Evolutionary conservation across 768 basidiomycete genomes (phyloP), one percentile per base, ranked within the genome.

Genomic region (Boletus sp.): DNA sequence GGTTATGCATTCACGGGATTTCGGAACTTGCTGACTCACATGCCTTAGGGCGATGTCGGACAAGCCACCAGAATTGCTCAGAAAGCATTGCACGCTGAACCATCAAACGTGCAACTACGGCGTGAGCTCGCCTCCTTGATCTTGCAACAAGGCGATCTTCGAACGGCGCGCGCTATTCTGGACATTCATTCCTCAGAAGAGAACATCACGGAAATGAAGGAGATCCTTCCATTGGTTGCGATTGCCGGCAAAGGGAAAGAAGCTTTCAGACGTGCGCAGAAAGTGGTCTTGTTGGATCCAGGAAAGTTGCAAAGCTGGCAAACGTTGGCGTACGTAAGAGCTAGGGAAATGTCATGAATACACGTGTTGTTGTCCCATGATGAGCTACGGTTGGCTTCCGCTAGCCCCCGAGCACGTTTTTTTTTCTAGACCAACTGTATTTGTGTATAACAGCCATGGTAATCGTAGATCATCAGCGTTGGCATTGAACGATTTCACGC

Each of bases 11-110:
- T 29, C 48, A 46, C 20, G 20, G 28, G 5, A 28, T 51, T 32
- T 50, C 24, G 17, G 5, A 35, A 17, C 14, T 45, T 45, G 36
- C 46, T 64, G 40, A 57, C 28, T 18, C 44, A 47, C 28, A 24
- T 49, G 1, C 50, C 37, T 14, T 61, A 89, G 88, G 75, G 76
- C 15, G 78, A 85, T 51, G 57, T 70, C 15, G 66, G 65, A 50
- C 76, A 78, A 61, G 86, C 89, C 0, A 59, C 81, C 14, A 71
- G 78, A 29, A 73, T 81, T 8, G 78, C 79, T 0, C 86, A 91
- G 66, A 79, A 78, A 52, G 82, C 82, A 7, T 69, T 90, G 7
- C 75, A 79, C 40, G 69, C 75, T 0, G 83, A 86, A 58, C 90
- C 91, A 18, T 73, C 79, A 4, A 74, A 75, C 33, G 54, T 65